Conservation (phyloP, 352 stramenopile species). For the Phytophthora cactorum region DNA sequence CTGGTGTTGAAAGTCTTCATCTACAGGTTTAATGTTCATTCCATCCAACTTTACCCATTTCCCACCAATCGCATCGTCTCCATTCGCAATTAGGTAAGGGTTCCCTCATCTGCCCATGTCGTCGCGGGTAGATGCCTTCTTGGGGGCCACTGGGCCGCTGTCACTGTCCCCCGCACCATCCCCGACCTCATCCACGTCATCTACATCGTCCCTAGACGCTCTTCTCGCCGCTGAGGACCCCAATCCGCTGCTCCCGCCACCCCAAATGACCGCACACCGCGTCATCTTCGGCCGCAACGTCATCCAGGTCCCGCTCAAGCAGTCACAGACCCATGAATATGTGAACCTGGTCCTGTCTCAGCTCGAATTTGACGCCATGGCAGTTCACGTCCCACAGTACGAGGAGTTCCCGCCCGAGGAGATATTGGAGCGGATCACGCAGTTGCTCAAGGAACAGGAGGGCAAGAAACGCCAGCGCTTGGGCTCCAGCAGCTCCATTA, state of each 20-base stretch:
- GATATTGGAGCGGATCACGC: constrained; percentile 65
- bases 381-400: constrained; percentile 73
- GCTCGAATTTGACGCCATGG: constrained; percentile 81
- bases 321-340: constrained; percentile 49
- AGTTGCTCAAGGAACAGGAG: constrained; percentile 59
- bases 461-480: constrained; percentile 39
- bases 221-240: constrained; percentile 38
- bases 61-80: no score
- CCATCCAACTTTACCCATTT: no score
- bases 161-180: constrained; percentile 24
- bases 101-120: constrained; percentile 1
- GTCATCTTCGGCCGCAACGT: constrained; percentile 75
- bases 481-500: constrained; percentile 16
- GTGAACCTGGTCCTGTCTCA: constrained; percentile 80
- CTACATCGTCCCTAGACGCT: constrained; percentile 35
- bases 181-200: constrained; percentile 36
- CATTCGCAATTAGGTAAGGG: no score
- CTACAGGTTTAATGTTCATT: no score
- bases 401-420: constrained; percentile 61
- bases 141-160: constrained; percentile 19
- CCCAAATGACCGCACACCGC: constrained; percentile 33
- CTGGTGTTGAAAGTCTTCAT: no score
- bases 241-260: constrained; percentile 23
- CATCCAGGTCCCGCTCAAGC: constrained; percentile 77
- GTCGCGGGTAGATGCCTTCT: constrained; percentile 1